phyloP scores from a whole-genome alignment of 495 filamentous ascomycete genomes.

The Penicillium mononematosum region DNA sequence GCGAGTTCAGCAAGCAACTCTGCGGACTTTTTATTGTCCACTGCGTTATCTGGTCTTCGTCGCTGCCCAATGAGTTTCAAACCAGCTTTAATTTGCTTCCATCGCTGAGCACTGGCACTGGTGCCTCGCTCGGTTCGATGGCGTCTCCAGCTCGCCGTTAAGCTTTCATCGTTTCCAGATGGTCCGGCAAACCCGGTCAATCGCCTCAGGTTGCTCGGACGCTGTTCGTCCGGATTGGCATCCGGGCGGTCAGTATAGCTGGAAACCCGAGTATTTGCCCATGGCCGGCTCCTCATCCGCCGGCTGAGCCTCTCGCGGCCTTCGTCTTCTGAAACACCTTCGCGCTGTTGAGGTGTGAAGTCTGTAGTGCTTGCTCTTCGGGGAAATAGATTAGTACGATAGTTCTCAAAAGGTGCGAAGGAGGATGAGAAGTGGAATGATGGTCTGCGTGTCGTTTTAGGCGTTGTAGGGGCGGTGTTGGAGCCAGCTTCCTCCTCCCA shows the following conservation, averaged over 20 bases:
- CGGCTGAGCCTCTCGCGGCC: constrained; percentile 71
- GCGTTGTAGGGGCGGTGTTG: constrained; percentile 63
- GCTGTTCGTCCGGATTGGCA: constrained; percentile 49
- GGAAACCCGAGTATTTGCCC: constrained; percentile 56
- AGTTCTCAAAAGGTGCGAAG: constrained; percentile 47
- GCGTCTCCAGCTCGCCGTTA: constrained; percentile 51
- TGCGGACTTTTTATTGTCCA: constrained; percentile 93
- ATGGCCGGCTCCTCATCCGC: constrained; percentile 51
- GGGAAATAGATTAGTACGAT: constrained; percentile 54
- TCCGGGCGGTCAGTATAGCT: constrained; percentile 52
- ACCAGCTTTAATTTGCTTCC: constrained; percentile 81
- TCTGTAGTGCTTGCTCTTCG: constrained; percentile 71
- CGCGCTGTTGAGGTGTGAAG: constrained; percentile 60
- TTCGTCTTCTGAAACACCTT: constrained; percentile 85
- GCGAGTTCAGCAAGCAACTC: constrained; percentile 94
- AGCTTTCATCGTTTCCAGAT: constrained; percentile 53
- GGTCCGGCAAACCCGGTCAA: constrained; percentile 68
- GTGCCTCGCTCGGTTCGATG: constrained; percentile 60
- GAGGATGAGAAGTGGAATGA: constrained; percentile 48
- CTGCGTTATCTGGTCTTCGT: constrained; percentile 74
- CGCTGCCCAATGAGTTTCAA: constrained; percentile 76
- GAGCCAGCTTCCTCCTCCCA: constrained; percentile 50
- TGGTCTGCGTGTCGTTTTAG: constrained; percentile 46
- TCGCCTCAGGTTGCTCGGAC: constrained; percentile 70
- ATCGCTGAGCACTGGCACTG: constrained; percentile 79